Conservation (phyloP, 179 eudicot genomes). For the Amaranthus tricolor region DNA sequence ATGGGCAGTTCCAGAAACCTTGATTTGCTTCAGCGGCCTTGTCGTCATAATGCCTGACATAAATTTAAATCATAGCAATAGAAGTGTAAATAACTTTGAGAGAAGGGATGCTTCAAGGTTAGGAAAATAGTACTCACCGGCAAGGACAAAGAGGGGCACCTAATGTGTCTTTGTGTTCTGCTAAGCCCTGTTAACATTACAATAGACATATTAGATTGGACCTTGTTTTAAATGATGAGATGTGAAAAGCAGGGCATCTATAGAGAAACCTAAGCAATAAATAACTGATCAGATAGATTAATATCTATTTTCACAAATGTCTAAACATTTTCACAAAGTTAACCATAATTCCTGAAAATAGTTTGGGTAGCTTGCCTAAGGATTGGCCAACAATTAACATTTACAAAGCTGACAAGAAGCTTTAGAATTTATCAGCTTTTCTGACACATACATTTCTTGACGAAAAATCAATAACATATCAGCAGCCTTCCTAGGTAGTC, state of each 20-base stretch:
- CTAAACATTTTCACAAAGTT: background rate
- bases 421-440: background rate
- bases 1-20: constrained; percentile 99
- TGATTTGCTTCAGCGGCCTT: constrained; percentile 88
- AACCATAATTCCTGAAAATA: background rate
- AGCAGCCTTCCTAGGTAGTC: background rate
- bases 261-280: background rate
- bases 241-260: background rate
- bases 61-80: background rate
- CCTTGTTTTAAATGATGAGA: background rate
- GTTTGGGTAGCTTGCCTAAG: background rate
- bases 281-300: background rate
- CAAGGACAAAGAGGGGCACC: constrained; percentile 99
- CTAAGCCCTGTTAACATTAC: constrained; percentile 61
- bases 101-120: background rate
- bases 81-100: background rate
- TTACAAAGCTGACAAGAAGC: background rate
- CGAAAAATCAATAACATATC: background rate
- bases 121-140: constrained; percentile 41
- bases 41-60: constrained; percentile 88
- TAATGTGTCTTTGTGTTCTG: constrained; percentile 87
- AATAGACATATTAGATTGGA: background rate
- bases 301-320: background rate
- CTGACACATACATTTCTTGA: background rate
- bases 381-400: background rate